phyloP scores from a whole-genome alignment of 176 grass and related monocot species.

The Triticum turgidum region DNA sequence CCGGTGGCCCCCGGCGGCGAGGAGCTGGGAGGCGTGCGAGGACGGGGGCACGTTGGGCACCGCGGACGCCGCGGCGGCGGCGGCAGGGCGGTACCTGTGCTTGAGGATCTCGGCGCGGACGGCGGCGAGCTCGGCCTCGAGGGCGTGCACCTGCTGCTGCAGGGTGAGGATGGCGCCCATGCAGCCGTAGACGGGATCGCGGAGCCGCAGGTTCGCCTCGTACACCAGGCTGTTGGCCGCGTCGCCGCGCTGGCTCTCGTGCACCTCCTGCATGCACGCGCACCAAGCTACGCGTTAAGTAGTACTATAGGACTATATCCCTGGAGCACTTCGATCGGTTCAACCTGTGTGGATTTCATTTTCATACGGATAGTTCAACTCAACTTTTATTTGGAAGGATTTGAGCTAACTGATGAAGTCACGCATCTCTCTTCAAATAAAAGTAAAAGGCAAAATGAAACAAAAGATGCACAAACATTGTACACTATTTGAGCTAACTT shows the following conservation, averaged over 20 bases:
- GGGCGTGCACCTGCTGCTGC: conserved; percentile 83
- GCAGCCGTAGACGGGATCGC: conserved; percentile 89
- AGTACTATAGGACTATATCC: background rate
- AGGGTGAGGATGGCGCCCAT: conserved; percentile 83
- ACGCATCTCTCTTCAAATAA: no score
- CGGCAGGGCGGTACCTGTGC: conserved; percentile 53
- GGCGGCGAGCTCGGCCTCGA: conserved; percentile 69
- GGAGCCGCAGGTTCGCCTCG: conserved; percentile 81
- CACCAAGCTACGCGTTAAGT: background rate
- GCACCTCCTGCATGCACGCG: conserved; percentile 60
- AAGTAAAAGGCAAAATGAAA: background rate
- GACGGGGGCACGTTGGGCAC: conserved; percentile 48
- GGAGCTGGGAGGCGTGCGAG: conserved; percentile 48
- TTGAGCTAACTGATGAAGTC: background rate
- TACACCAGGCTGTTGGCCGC: conserved; percentile 90
- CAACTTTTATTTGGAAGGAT: background rate
- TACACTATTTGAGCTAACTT: no score
- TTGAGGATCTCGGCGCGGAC: conserved; percentile 69
- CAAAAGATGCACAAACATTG: no score
- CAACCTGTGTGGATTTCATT: background rate
- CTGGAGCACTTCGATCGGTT: background rate
- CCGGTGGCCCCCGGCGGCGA: conserved; percentile 39
- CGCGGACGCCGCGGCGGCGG: background rate
- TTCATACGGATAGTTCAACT: background rate
- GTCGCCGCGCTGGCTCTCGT: conserved; percentile 81